Base-by-base conservation (phyloP, 139 green algal species). In the Tetradesmus obliquus region DNA sequence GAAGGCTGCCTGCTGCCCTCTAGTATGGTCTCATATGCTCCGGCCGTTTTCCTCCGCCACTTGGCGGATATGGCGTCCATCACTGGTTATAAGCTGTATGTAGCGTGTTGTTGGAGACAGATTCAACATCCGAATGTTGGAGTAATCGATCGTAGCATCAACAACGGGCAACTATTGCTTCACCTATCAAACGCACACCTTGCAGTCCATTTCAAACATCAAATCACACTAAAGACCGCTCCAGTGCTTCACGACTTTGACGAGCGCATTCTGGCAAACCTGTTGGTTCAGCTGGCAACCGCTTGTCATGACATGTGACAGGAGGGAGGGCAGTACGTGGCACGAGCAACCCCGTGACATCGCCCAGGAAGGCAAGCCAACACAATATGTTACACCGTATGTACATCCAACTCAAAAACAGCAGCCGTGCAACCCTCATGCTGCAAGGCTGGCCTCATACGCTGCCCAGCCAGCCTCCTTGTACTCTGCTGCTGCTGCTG, bases 401-500 rank as follows among this genome's bases (percentile, higher is more conserved):
- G 66, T 76, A 76, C 10, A 71, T 13, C 15, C 66, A 19, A 24
- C 17, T 24, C 66, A 24, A 7, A 5, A 13, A 71, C 66, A n/a
- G 66, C 66, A 76, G 5, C 15, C n/a, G 3, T 24, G 10, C 60
- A 22, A 24, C 66, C 66, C 17, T 76, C n/a, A 57, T 7, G 55
- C 83, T 53, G 82, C 82, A 55, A 95, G 80, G 22, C 90, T 53
- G 6, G 94, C 91, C 93, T 97, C 91, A 87, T 99, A 99, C 10
- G 98, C 98, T 3, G 79, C 80, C 98, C 98, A 99, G 9, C 98
- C 98, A 9, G 96, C 98, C 20, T 94, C 87, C 3, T 95, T 94
- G 92, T 99, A 99, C 95, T 99, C 93, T 10, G 91, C 93, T 3
- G 97, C 96, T 12, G 96, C 96, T 13, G 91, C 94, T 54, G 89